Base-by-base conservation (phyloP, 2,329 filamentous ascomycete genomes). In the Phialemoniopsis sp. region DNA sequence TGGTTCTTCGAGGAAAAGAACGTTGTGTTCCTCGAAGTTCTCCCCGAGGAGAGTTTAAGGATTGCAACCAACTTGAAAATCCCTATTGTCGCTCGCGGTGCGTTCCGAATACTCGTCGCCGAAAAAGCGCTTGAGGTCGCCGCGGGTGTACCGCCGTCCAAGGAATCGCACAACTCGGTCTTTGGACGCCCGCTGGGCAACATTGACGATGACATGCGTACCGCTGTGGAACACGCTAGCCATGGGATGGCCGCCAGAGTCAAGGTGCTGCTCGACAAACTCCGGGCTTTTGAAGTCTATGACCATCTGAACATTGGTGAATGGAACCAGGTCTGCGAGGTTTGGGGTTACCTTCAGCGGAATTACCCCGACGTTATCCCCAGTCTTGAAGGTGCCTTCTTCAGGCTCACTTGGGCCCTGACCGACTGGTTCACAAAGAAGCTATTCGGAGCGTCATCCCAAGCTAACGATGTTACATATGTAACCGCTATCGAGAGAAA, bases 41-140 rank as follows among this genome's bases (percentile, higher is more conserved):
- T 84, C 29, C 76, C 82, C 0, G 82, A 86, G 47, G 71, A 77
- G 37, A 63, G 73, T 8, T 67, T 85, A 26, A 68, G 70, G 16
- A 76, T 87, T 8, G 80, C 72, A 5, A 68, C 68, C 46, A 57
- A 57, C 4, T 49, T 80, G 6, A 45, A 70, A 41, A 60, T 70
- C 9, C 53, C 60, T 0, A 53, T 62, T 12, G 51, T 79, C 3
- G 60, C 70, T 0, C 66, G 66, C 26, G 52, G 60, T 15, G 65
- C 80, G 0, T 85, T 83, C 47, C 65, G 70, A 10, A 71, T 83
- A 18, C 64, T 86, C 5, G 80, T 85, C 16, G 78, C 73, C 14
- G 82, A 87, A 50, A 66, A 74, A 37, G 80, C 80, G 4, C 51
- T 85, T 12, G 64, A 60, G 58, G 42, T 63, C 31, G 54, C 64